phyloP scores from a whole-genome alignment of 768 basidiomycete species.

The Trametes meyenii region DNA sequence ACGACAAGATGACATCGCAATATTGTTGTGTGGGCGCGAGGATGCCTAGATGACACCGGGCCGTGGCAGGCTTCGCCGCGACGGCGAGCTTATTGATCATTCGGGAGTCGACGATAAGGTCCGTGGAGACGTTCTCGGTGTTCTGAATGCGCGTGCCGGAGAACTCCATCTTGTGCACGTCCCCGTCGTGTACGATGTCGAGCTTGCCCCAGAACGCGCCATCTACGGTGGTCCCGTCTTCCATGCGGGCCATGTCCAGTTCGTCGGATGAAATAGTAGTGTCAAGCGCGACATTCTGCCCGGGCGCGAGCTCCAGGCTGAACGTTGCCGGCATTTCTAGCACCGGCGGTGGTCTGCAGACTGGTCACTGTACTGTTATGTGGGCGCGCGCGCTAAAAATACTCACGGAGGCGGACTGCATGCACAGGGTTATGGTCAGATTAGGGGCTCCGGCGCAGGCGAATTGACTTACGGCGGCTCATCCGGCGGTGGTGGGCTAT shows the following conservation, averaged over 20 bases:
- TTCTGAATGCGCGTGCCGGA: slow-evolving; percentile 72
- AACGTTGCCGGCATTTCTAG: slow-evolving; percentile 87
- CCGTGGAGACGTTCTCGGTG: slow-evolving; percentile 62
- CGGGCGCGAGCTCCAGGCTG: slow-evolving; percentile 77
- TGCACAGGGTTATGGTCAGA: slow-evolving; percentile 2
- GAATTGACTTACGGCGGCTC: slow-evolving; percentile 70
- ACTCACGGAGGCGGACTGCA: slow-evolving; percentile 56
- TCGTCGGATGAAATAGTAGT: slow-evolving; percentile 78
- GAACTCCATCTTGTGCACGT: slow-evolving; percentile 82
- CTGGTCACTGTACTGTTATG: slow-evolving; percentile 1
- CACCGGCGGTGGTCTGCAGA: slow-evolving; percentile 62
- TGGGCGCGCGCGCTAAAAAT: background rate
- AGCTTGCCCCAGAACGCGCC: slow-evolving; percentile 90
- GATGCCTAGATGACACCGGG: slow-evolving; percentile 76
- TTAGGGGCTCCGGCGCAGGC: background rate
- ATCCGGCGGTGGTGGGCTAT: slow-evolving; percentile 80
- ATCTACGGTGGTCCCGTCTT: slow-evolving; percentile 84
- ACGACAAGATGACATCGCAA: slow-evolving; percentile 74
- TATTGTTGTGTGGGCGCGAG: slow-evolving; percentile 75
- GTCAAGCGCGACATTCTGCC: slow-evolving; percentile 79
- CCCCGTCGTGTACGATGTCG: slow-evolving; percentile 76
- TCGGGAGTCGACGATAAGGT: slow-evolving; percentile 75
- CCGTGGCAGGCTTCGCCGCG: slow-evolving; percentile 72
- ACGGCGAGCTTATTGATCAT: slow-evolving; percentile 77
- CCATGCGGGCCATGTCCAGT: slow-evolving; percentile 90